Evolutionary conservation across 192 early-diverging fungal species (phyloP).

Genomic region (Phycomyces nitens): DNA sequence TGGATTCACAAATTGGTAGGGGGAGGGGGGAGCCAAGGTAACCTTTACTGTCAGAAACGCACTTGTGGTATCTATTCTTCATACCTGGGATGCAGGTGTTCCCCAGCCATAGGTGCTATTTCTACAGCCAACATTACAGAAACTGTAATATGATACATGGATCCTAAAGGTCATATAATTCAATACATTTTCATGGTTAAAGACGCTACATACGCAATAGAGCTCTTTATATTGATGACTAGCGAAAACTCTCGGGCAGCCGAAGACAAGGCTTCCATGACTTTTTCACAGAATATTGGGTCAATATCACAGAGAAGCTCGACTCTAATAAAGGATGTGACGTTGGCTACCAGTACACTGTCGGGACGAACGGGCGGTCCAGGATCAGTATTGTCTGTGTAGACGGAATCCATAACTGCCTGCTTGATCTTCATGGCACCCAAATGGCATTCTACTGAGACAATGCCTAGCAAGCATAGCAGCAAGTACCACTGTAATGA

Average conservation of each 20-base stretch:
- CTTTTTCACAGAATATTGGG: conserved; percentile 5
- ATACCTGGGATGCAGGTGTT: conserved; percentile 13
- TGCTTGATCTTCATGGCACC: neutral
- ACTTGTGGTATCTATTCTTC: too few relatives aligned
- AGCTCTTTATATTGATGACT: conserved; percentile 9
- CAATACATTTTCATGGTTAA: neutral
- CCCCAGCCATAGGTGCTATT: conserved; percentile 14
- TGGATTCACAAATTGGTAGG: conserved; percentile 4
- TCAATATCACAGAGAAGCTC: conserved; percentile 7
- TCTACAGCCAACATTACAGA: conserved; percentile 3
- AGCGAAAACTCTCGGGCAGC: neutral
- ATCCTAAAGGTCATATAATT: conserved; percentile 5
- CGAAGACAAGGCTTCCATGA: neutral
- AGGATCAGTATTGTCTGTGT: neutral
- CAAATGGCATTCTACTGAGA: neutral
- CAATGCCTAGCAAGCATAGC: neutral
- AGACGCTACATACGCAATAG: conserved; percentile 5
- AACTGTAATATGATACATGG: conserved; percentile 14
- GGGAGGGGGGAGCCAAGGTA: too few relatives aligned
- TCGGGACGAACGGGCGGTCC: neutral
- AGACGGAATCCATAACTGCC: neutral
- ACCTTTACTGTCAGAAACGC: too few relatives aligned
- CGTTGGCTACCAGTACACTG: neutral
- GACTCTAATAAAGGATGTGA: conserved; percentile 2
- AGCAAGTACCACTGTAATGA: neutral